Percentiles rank a stretch among this genome's conserved stretches.
phyloP scores from a whole-genome alignment of 2,329 filamentous ascomycete genomes.

The Colletotrichum graminicola region DNA sequence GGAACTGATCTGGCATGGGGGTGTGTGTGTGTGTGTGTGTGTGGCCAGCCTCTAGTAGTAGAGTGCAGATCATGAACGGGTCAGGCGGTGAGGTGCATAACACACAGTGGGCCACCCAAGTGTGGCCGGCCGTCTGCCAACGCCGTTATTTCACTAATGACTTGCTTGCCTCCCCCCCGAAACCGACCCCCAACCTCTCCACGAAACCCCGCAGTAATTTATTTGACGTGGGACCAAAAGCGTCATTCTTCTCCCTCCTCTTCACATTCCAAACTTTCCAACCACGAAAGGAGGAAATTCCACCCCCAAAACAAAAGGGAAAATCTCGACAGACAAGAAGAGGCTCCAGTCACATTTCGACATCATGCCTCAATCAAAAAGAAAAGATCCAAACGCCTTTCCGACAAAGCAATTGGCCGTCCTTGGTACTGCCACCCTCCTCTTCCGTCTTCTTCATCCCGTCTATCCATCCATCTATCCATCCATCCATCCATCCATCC shows the following conservation, averaged over 20 bases:
- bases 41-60: conserved; percentile 17
- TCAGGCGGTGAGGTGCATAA: conserved; percentile 31
- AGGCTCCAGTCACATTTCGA: neutral
- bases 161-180: conserved; percentile 1
- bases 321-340: conserved; percentile 10
- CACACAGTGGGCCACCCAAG: conserved; percentile 1
- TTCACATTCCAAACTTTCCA: conserved; percentile 11
- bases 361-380: conserved; percentile 37
- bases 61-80: conserved; percentile 21
- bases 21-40: too few relatives aligned
- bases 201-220: conserved; percentile 26
- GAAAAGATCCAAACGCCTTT: conserved; percentile 36
- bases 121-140: conserved; percentile 16
- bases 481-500: too few relatives aligned
- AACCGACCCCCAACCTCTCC: conserved; percentile 2
- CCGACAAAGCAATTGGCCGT: conserved; percentile 36
- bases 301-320: too few relatives aligned
- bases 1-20: neutral
- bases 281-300: neutral
- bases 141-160: conserved; percentile 4
- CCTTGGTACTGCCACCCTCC: conserved; percentile 34
- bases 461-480: neutral
- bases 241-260: conserved; percentile 8
- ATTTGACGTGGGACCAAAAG: conserved; percentile 7
- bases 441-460: neutral